These are phyloP conservation scores for Rhipidocladum racemiflorum DNA, from an alignment of 176 grass and related monocot species.

Conservation along the genomic window DNA sequence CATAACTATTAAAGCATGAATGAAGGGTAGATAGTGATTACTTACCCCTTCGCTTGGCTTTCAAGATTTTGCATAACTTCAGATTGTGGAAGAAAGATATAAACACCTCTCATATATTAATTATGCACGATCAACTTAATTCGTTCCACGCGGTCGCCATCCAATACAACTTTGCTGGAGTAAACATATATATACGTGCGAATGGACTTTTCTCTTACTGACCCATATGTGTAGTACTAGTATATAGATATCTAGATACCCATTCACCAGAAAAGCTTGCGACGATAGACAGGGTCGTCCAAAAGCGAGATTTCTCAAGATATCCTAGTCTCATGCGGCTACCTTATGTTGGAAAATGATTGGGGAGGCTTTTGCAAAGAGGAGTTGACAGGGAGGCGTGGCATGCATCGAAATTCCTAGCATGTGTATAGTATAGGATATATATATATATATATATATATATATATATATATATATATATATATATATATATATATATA, in stretches of 20 bases:
- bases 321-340: constrained; percentile 19
- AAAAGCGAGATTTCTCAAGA: constrained; percentile 31
- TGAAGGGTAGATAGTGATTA: too few species aligned
- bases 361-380: constrained; percentile 26
- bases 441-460: neutral
- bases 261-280: neutral
- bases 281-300: neutral
- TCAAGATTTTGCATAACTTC: too few species aligned
- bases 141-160: neutral
- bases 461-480: neutral
- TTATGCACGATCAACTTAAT: neutral
- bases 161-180: neutral
- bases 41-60: too few species aligned
- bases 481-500: neutral
- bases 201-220: constrained; percentile 1
- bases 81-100: too few species aligned
- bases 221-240: neutral
- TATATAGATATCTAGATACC: neutral
- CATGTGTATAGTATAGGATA: neutral
- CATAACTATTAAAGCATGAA: too few species aligned
- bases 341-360: neutral
- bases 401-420: constrained; percentile 17
- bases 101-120: too few species aligned
- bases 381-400: constrained; percentile 16
- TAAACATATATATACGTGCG: constrained; percentile 30